Evolutionary conservation across 169 alveolate genomes (phyloP).

Genomic region (Cyclospora cayetanensis): DNA sequence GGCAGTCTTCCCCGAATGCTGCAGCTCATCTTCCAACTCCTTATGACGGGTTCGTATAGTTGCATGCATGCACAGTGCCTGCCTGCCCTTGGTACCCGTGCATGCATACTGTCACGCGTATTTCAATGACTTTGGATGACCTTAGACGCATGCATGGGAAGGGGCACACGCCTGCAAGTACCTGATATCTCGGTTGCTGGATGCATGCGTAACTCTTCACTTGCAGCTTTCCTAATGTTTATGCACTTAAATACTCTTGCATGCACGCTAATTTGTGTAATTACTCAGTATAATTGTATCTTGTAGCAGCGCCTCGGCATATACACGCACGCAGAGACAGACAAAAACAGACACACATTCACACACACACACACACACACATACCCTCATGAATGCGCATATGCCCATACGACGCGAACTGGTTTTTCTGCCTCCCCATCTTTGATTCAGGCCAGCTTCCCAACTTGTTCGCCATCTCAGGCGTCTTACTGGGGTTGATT

Average conservation of each 20-base stretch:
- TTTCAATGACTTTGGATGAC: no score
- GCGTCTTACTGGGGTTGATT: conserved; percentile 91
- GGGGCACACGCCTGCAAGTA: no score
- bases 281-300: no score
- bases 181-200: no score
- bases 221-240: no score
- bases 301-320: neutral
- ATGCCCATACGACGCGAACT: neutral
- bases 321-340: neutral
- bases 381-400: neutral
- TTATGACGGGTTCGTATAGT: conserved; percentile 83
- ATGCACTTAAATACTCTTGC: no score
- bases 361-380: neutral
- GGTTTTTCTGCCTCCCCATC: neutral
- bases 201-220: neutral
- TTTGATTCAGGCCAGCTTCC: conserved; percentile 84
- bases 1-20: conserved; percentile 83
- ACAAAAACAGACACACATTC: neutral
- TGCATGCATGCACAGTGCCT: neutral
- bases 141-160: no score
- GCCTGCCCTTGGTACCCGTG: no score
- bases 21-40: conserved; percentile 85
- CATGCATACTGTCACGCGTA: no score
- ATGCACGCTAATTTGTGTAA: no score
- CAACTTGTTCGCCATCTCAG: conserved; percentile 90